Evolutionary conservation across 2,329 filamentous ascomycete genomes (phyloP).

Genomic region (Aspergillus melleus): DNA sequence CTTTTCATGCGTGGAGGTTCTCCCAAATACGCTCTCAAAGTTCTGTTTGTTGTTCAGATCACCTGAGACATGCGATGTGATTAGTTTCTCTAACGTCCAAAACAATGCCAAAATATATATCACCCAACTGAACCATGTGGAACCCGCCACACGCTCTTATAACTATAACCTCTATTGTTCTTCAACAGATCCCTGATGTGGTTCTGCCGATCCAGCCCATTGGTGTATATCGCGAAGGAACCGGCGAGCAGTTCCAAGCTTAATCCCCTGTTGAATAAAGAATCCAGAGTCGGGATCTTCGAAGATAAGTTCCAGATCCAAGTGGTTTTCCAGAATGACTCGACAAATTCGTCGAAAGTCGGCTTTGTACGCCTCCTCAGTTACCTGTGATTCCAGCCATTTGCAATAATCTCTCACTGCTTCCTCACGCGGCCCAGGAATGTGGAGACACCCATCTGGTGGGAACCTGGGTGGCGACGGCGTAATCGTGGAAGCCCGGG

Average conservation of each 20-base stretch:
- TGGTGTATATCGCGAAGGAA: constrained; percentile 17
- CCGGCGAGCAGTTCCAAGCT: constrained; percentile 14
- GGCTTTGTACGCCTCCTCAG: constrained; percentile 16
- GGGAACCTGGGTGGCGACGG: constrained; percentile 3
- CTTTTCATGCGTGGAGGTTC: too few relatives aligned
- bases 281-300: constrained; percentile 15
- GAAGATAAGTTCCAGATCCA: constrained; percentile 19
- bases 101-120: too few relatives aligned
- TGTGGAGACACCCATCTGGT: constrained; percentile 6
- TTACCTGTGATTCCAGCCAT: constrained; percentile 17
- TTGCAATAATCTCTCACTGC: constrained; percentile 18
- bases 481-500: constrained; percentile 7
- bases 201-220: constrained; percentile 2
- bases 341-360: constrained; percentile 15
- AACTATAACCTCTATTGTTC: too few relatives aligned
- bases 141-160: too few relatives aligned
- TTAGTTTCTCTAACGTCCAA: too few relatives aligned
- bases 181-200: too few relatives aligned
- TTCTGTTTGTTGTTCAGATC: too few relatives aligned
- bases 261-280: constrained; percentile 11
- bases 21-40: too few relatives aligned
- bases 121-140: too few relatives aligned
- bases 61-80: too few relatives aligned
- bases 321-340: constrained; percentile 16
- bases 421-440: constrained; percentile 11